phyloP scores from a whole-genome alignment of 1,284 basidiomycete genomes.

The Moniliella sp. region DNA sequence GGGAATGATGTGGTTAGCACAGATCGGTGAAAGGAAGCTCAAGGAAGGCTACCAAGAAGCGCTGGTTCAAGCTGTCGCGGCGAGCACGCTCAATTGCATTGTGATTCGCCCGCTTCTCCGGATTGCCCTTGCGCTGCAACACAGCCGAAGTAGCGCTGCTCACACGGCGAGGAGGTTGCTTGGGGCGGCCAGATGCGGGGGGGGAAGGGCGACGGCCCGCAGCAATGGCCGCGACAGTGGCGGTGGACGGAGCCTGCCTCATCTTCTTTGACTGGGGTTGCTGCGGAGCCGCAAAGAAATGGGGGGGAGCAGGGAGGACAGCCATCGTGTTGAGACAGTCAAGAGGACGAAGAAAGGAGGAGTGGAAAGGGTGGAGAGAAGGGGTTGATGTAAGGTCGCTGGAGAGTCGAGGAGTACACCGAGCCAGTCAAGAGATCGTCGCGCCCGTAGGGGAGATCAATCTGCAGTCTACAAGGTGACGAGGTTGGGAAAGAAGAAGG shows the following conservation, averaged over 20 bases:
- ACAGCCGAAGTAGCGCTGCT: background rate
- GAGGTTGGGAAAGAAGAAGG: background rate
- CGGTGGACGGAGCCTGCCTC: background rate
- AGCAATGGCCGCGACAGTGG: background rate
- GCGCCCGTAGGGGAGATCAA: background rate
- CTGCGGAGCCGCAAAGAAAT: too few relatives aligned
- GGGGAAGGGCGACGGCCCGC: too few relatives aligned
- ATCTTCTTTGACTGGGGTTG: too few relatives aligned
- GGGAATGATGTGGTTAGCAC: constrained; percentile 18
- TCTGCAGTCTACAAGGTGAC: background rate
- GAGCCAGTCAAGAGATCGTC: background rate
- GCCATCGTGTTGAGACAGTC: background rate
- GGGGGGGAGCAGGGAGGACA: background rate
- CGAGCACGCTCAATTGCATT: constrained; percentile 24
- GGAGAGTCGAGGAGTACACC: background rate
- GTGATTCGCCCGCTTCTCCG: constrained; percentile 12
- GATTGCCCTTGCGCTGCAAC: background rate
- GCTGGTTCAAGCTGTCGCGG: constrained; percentile 18
- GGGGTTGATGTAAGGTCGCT: too few relatives aligned
- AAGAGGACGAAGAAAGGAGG: background rate
- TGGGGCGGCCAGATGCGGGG: background rate
- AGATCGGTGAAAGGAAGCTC: too few relatives aligned
- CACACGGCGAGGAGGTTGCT: background rate
- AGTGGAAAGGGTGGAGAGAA: background rate
- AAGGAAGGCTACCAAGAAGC: constrained; percentile 15